Base-by-base conservation (phyloP, 148 eudicot species). In the Polygonum aviculare region DNA sequence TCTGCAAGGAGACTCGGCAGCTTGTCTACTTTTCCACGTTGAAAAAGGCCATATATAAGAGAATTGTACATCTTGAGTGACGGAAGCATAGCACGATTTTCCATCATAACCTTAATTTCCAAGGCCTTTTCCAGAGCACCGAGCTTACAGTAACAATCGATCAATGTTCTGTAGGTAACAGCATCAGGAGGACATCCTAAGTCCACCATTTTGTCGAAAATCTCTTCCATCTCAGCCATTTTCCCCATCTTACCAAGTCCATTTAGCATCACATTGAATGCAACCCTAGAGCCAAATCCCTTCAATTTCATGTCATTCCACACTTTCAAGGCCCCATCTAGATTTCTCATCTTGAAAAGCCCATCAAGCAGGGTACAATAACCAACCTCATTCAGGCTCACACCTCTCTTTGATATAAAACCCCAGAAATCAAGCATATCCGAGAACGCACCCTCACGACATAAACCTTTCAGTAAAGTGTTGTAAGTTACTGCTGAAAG, bases 201-300 rank as follows among this genome's bases (percentile, higher is more conserved):
- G 79, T 89, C 86, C 79, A 83, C 84, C 92, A 90, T 88, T 78
- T 84, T 90, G 36, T 83, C 77, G 77, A 91, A 78, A 69, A 93
- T 51, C 74, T 79, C 75, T 81, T 88, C 89, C 1, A 88, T 91
- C 77, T 90, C 97, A 81, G 51, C 75, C 83, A 90, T 84, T 74
- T 86, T 88, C 40, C 90, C 93, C 84, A 87, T 82, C 84, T 88
- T 92, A 78, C 93, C 88, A 70, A 94, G 79, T 57, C 98, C 98
- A 81, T 83, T 88, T 72, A 92, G 79, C 93, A 93, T 85, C 35
- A 85, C 88, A 79, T 93, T 89, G 76, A 83, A 88, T 57, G 80
- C 67, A 79, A 86, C 45, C 57, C 49, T 80, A 77, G 75, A 82
- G 79, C 74, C 85, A 15, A 82, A 81, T 16, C 96, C 93, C 82